These are phyloP conservation scores for Mycena alexandri DNA, from an alignment of 768 basidiomycete genomes.

Conservation along the genomic window DNA sequence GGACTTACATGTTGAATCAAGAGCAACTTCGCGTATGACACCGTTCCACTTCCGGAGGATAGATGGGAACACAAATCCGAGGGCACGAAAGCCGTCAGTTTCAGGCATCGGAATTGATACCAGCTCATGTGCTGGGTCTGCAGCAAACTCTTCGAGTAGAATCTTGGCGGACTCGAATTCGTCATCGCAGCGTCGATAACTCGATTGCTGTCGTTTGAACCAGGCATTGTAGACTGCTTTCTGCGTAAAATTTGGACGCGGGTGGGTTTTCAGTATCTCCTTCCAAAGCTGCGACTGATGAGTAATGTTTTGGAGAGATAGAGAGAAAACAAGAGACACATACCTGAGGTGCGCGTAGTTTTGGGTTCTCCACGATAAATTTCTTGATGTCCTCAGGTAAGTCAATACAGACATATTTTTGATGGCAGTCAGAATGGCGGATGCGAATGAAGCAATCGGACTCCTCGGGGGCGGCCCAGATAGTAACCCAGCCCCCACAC, in stretches of 20 bases:
- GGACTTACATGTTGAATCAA: slow-evolving; percentile 43
- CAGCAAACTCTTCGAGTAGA: slow-evolving; percentile 17
- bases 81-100: neutral
- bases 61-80: slow-evolving; percentile 21
- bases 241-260: slow-evolving; percentile 29
- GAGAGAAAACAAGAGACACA: neutral
- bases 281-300: slow-evolving; percentile 33
- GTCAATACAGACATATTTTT: slow-evolving; percentile 36
- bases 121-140: neutral
- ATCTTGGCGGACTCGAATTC: too few species aligned
- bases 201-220: slow-evolving; percentile 10
- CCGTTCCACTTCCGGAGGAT: slow-evolving; percentile 32
- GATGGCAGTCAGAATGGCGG: slow-evolving; percentile 35
- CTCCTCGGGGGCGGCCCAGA: slow-evolving; percentile 12
- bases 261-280: slow-evolving; percentile 30
- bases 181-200: slow-evolving; percentile 32
- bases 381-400: slow-evolving; percentile 31
- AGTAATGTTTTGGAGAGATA: neutral
- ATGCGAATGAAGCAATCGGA: slow-evolving; percentile 9
- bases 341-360: slow-evolving; percentile 33
- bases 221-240: slow-evolving; percentile 29
- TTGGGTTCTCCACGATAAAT: slow-evolving; percentile 12
- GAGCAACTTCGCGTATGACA: slow-evolving; percentile 34
- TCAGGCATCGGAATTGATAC: slow-evolving; percentile 4
- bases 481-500: slow-evolving; percentile 36